Conservation (phyloP, 768 basidiomycete genomes). For the Ramaria rubella region DNA sequence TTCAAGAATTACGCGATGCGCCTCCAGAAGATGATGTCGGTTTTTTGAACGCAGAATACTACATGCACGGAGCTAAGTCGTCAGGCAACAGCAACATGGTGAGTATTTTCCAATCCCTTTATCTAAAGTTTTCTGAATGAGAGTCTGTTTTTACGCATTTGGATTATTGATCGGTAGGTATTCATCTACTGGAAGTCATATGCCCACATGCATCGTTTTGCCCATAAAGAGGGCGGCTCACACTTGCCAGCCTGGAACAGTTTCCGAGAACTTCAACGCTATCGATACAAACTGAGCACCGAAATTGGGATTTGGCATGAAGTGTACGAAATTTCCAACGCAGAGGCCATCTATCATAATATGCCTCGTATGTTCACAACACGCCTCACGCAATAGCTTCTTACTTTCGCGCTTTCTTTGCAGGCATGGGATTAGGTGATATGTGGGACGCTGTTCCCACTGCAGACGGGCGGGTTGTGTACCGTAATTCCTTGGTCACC, state of each 20-base stretch:
- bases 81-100: constrained; percentile 9
- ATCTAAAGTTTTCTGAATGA: background rate
- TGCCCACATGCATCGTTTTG: constrained; percentile 7
- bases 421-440: constrained; percentile 9
- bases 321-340: constrained; percentile 9
- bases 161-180: background rate
- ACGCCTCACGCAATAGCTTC: background rate
- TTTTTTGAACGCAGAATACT: constrained; percentile 8
- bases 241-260: constrained; percentile 8
- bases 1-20: constrained; percentile 7
- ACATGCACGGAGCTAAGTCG: constrained; percentile 3
- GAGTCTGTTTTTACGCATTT: background rate
- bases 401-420: background rate
- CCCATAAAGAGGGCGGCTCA: constrained; percentile 3
- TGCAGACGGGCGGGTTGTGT: background rate
- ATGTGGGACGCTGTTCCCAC: constrained; percentile 9
- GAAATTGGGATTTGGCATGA: constrained; percentile 12
- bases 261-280: background rate
- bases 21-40: constrained; percentile 10
- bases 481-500: constrained; percentile 9
- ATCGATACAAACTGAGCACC: background rate
- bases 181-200: constrained; percentile 9
- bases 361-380: constrained; percentile 4
- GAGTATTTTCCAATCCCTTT: background rate
- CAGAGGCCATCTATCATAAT: constrained; percentile 10